phyloP scores from a whole-genome alignment of 345 rosid genomes.

The Lepidium aucheri region DNA sequence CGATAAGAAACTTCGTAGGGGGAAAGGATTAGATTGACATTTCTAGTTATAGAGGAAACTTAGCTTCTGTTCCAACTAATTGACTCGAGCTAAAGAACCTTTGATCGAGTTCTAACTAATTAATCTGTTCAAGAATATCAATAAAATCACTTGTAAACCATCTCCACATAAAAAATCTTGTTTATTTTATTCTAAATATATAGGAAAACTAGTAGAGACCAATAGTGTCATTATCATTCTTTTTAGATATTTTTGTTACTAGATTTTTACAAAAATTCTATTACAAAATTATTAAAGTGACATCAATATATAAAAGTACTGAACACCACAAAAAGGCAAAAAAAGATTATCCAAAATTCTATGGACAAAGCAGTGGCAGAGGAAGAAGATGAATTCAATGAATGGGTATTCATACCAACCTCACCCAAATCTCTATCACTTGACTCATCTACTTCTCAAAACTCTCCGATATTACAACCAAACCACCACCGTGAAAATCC shows the following conservation, averaged over 20 bases:
- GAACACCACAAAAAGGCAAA: neutral
- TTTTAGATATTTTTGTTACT: conserved; percentile 14
- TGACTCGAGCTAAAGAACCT: too few species aligned
- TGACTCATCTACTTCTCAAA: conserved; percentile 9
- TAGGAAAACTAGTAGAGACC: neutral
- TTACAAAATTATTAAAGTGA: neutral
- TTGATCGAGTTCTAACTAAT: too few species aligned
- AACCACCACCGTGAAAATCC: neutral
- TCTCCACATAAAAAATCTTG: too few species aligned
- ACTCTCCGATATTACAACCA: conserved; percentile 4
- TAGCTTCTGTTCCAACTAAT: too few species aligned
- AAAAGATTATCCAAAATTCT: conserved; percentile 4
- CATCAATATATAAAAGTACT: conserved; percentile 7
- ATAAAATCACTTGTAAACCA: too few species aligned
- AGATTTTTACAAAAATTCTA: neutral
- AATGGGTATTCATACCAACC: conserved; percentile 24
- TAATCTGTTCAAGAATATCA: too few species aligned
- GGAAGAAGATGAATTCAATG: conserved; percentile 23
- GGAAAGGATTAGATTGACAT: too few species aligned
- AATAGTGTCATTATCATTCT: conserved; percentile 15
- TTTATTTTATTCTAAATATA: too few species aligned
- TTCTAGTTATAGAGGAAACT: too few species aligned
- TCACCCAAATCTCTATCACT: neutral
- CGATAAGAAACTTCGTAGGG: too few species aligned
- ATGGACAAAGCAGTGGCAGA: conserved; percentile 18